Evolutionary conservation across 495 filamentous ascomycete species (phyloP).

Genomic region (Cetradonia linearis): DNA sequence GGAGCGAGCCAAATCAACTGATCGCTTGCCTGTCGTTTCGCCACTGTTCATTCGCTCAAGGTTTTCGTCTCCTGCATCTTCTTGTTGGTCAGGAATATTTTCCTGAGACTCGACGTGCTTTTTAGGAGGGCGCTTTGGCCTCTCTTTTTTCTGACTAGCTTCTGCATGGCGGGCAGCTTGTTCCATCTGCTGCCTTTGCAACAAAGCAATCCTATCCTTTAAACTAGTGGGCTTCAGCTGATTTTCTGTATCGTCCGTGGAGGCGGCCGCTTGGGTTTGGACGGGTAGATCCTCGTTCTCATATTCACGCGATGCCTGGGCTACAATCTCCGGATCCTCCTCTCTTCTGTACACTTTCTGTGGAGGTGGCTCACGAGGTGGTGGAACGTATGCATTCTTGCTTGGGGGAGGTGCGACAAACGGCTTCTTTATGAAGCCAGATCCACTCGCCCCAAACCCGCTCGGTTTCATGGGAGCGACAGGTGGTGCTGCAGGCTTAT

Average conservation of each 20-base stretch:
- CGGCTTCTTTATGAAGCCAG: conserved; percentile 89
- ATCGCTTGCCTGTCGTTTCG: conserved; percentile 46
- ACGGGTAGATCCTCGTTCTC: conserved; percentile 48
- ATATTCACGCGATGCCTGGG: conserved; percentile 44
- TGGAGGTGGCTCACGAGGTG: conserved; percentile 52
- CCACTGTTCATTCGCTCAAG: conserved; percentile 40
- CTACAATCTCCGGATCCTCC: conserved; percentile 74
- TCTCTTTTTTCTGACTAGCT: conserved; percentile 73
- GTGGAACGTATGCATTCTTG: conserved; percentile 81
- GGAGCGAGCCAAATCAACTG: conserved; percentile 42
- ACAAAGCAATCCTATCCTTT: conserved; percentile 85
- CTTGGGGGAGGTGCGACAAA: conserved; percentile 94
- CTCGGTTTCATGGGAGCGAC: conserved; percentile 78
- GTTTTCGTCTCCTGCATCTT: conserved; percentile 28
- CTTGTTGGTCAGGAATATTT: conserved; percentile 28
- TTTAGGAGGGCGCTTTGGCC: conserved; percentile 70
- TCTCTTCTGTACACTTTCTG: conserved; percentile 77
- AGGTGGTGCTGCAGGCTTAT: conserved; percentile 76
- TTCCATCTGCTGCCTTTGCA: conserved; percentile 90
- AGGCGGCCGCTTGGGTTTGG: conserved; percentile 45
- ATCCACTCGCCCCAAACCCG: conserved; percentile 44
- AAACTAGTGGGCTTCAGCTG: conserved; percentile 82
- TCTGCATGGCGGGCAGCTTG: conserved; percentile 73
- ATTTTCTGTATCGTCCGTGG: conserved; percentile 53
- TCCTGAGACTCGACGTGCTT: conserved; percentile 56